Base-by-base conservation (phyloP, 2,329 filamentous ascomycete species). In the Chalaropsis ovoidea region DNA sequence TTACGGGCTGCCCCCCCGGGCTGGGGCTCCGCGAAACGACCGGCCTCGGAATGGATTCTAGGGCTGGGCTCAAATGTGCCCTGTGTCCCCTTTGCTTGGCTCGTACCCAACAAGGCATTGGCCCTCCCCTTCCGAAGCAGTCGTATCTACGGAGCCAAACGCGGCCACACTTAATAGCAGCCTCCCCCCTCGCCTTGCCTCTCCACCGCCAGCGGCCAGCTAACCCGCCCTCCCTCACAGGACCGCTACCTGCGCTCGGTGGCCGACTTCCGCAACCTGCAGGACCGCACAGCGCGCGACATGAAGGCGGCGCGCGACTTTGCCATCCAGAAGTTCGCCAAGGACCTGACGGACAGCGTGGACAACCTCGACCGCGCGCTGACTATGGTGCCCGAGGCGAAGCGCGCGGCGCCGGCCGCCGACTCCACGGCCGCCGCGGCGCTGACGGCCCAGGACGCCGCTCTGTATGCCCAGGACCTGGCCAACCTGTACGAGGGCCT, bases 301-400 rank as follows among this genome's bases (percentile, higher is more conserved):
- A 87, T 95, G 75, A 89, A 94, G 77, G 78, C 83, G 22, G 90
- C 93, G 22, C 87, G 87, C 71, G 89, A 95, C 77, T 99, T 96
- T 72, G 94, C 93, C 72, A 94, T 99, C 73, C 90, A 96, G 75
- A 90, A 87, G 71, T 97, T 99, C 78, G 90, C 93, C 73, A 88
- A 90, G 76, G 94, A 99, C 77, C 86, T 99, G 58, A 85, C 97
- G 71, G 94, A 99, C 75, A 90, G 85, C 73, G 86, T 99, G 73
- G 94, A 99, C 79, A 99, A 97, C 82, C 86, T 99, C 69, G 94
- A 99, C 78, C 92, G 92, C 70, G 94, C 94, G 54, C 84, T 99
- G 54, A 76, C 80, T 69, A 90, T 86, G 72, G 92, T 96, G 13
- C 86, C 90, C 22, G 74, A 82, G 68, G 86, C 90, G 49, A 90